Base-by-base conservation (phyloP, 768 basidiomycete species). In the Suillus lakei region DNA sequence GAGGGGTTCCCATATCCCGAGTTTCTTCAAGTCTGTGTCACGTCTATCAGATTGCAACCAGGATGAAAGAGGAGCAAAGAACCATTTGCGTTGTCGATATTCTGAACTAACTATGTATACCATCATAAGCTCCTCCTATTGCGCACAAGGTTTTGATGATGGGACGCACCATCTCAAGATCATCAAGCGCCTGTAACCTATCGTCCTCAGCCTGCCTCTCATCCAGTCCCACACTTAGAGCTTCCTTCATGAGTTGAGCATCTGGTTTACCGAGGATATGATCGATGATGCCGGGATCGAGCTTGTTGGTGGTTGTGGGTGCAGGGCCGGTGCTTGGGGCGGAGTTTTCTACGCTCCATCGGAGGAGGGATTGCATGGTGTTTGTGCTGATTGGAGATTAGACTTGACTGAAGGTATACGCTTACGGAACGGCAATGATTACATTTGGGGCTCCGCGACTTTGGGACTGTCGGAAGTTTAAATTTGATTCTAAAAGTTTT, bases 1-100 rank as follows among this genome's bases (percentile, higher is more conserved):
- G 1, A 96, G 71, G 0, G 92, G 89, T 63, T 84, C 84, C 95
- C 95, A 96, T 76, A 97, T 86, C 51, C 86, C 82, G 65, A 96
- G 74, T 65, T 87, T 89, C 64, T 85, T 84, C 5, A 96, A 80
- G 81, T 96, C 94, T 95, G 69, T 1, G 26, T 34, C 12, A 32
- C 5, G 53, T 21, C 39, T 66, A 21, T 39, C 12, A 61, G 8
- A 38, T 64, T 1, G 64, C 16, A 66, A 62, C 7, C 13, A 38
- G 23, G 41, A 39, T 13, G 16, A 3, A 59, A 28, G 21, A 67
- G 48, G n/a, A n/a, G n/a, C n/a, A n/a, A n/a, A n/a, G n/a, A n/a
- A n/a, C 95, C 86, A 73, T 95, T 96, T 0, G 95, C 95, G 74
- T 97, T 97, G 71, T 97, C 95, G 61, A 97, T 93, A 46, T 86